Evolutionary conservation across 192 early-diverging fungal genomes (phyloP), one percentile per base, ranked within the genome.

Genomic region (Haplosporangium gracile): DNA sequence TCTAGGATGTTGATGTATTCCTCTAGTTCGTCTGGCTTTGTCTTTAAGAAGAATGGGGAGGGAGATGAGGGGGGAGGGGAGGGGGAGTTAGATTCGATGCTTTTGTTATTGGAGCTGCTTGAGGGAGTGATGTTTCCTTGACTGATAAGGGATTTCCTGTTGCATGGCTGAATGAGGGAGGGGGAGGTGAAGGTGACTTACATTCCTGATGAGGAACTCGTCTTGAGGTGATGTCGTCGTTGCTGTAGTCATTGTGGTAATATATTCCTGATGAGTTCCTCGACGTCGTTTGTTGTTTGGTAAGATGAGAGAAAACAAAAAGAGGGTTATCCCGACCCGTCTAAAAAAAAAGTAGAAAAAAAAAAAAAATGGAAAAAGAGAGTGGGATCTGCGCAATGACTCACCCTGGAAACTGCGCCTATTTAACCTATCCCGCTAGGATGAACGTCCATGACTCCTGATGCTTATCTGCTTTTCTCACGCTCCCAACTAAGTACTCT

Each of bases 1-100:
- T 86, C 84, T 0, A 86, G 84, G 76, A 86, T 72, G n/a, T 86
- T 76, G 39, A 78, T 81, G 43, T 78, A 81, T 22, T 73, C 71
- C 0, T 86, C 79, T 15, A 86, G 65, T 42, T 86, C 82, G 11
- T 85, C 77, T 0, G 74, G 82, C 15, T 60, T 53, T 22, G 82
- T 85, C 77, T 85, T 51, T 60, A 4, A 40, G 24, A 15, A 57
- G 39, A 43, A 26, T 0, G 47, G 34, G 18, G 39, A 65, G 29
- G 5, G 47, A 26, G 13, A 26, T 9, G 1, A 63, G 60, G 13
- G 13, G 47, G 47, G 11, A 18, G 20, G 20, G 4, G 20, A 5
- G 20, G 16, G 47, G 4, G 49, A 18, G 20, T 51, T 51, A 51
- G 49, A 18, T 43, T 43, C 42, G 9, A 43, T 5, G 42, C 42